Base-by-base conservation (phyloP, 169 alveolate species). In the Plasmodium sp. region DNA sequence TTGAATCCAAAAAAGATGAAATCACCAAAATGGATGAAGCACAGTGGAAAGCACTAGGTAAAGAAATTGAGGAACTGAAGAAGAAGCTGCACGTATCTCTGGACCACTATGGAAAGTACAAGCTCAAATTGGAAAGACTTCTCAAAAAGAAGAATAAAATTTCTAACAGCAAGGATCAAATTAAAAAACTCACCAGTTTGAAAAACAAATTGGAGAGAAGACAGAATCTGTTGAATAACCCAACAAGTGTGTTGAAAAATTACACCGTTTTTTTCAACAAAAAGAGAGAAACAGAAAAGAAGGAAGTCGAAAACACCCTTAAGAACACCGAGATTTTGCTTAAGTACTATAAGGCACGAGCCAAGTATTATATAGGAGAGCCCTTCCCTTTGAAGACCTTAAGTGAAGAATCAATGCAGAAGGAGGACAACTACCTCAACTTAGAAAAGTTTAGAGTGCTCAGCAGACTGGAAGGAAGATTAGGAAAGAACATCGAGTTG, bases 101-200 rank as follows among this genome's bases (percentile, higher is more conserved):
- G 36, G 71, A 74, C 81, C 56, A 56, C 43, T 75, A 22, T 33
- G 39, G 39, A 54, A 86, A 75, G 71, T 86, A 86, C 67, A 86
- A 86, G 56, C 67, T 86, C 10, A 86, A 86, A 77, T 86, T 86
- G 45, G 93, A 77, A 5, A 86, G 93, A 75, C 56, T 86, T 14
- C 3, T 75, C 4, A 0, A 62, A 18, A 86, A 86, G 34, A 75
- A 75, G 0, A 71, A 86, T 4, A 34, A 54, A 86, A 16, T 54
- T 43, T 10, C 16, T 18, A 9, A 43, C 18, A 18, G 39, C 43
- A 74, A 48, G 22, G 45, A 4, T 22, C 31, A 51, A 4, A 18
- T 86, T 75, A 86, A 75, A 86, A 41, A 56, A 5, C n/a, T 51
- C 22, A 43, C 71, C 0, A 34, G 16, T n/a, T 77, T 75, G 67